Evolutionary conservation across 495 filamentous ascomycete species (phyloP).

Genomic region (Xylaria flabelliformis): DNA sequence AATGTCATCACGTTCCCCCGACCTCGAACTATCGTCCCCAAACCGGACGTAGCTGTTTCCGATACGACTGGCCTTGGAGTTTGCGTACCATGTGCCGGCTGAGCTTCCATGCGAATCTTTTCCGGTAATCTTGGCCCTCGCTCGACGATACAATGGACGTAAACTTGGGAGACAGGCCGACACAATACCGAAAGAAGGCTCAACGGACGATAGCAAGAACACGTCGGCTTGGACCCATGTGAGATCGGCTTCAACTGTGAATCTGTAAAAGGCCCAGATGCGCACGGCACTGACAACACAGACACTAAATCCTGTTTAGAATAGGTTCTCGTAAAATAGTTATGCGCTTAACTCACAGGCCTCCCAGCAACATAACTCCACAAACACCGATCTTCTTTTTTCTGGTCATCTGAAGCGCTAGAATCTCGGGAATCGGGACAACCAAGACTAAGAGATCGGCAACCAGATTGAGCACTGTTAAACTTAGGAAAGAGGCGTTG

Average conservation of each 20-base stretch:
- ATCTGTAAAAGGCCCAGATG: constrained; percentile 45
- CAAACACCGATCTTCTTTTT: constrained; percentile 49
- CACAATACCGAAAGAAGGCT: constrained; percentile 51
- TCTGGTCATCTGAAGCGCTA: constrained; percentile 42
- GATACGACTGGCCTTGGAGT: constrained; percentile 26
- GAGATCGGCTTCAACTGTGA: constrained; percentile 43
- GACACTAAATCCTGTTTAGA: constrained; percentile 32
- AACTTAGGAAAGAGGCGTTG: constrained; percentile 40
- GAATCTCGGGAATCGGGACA: constrained; percentile 50
- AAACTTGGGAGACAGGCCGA: constrained; percentile 53
- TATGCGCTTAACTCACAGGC: constrained; percentile 40
- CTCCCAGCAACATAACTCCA: constrained; percentile 50
- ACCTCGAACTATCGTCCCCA: constrained; percentile 27
- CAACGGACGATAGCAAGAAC: constrained; percentile 53
- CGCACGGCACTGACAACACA: constrained; percentile 52
- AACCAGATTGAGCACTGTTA: constrained; percentile 46
- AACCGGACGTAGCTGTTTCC: constrained; percentile 34
- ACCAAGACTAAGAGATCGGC: constrained; percentile 52
- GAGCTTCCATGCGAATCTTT: constrained; percentile 25
- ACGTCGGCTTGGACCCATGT: constrained; percentile 50
- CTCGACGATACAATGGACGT: constrained; percentile 44
- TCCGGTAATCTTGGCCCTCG: constrained; percentile 25
- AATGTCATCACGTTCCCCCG: constrained; percentile 25
- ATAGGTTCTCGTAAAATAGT: background rate
- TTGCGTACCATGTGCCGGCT: constrained; percentile 30